phyloP scores from a whole-genome alignment of 306 rosid species.

The Citrullus colocynthis region DNA sequence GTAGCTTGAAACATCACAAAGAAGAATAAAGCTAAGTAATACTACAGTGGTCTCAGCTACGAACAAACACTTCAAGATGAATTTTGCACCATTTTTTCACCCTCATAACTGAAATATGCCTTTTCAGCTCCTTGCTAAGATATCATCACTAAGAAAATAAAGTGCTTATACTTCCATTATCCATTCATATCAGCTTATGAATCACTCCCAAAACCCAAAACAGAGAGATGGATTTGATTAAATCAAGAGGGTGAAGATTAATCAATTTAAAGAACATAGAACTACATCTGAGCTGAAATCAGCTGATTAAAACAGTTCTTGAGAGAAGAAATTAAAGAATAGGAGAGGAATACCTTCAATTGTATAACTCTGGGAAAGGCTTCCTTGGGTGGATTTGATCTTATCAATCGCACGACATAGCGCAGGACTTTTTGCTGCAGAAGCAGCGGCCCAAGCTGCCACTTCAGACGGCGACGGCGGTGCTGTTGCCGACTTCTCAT shows the following conservation, averaged over 20 bases:
- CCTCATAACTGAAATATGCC: neutral
- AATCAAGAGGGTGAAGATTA: neutral
- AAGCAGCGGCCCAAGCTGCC: conserved; percentile 20
- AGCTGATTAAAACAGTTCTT: neutral
- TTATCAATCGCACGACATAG: conserved; percentile 15
- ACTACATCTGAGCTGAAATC: neutral
- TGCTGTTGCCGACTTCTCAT: neutral
- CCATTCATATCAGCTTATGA: neutral
- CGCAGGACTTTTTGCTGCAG: conserved; percentile 13
- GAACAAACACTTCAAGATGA: neutral
- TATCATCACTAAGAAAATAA: neutral
- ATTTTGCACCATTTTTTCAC: neutral
- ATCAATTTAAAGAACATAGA: neutral
- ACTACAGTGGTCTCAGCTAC: neutral
- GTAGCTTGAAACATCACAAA: neutral
- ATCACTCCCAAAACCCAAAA: neutral
- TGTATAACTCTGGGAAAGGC: neutral
- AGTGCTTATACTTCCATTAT: neutral
- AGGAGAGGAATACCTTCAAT: neutral
- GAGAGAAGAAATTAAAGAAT: neutral
- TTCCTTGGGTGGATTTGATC: conserved; percentile 15
- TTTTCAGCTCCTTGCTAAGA: neutral
- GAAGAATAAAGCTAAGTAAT: neutral
- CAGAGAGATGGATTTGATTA: neutral
- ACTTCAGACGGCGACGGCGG: neutral